Conservation (phyloP, 805 yeast genomes). For the Pichia kluyveri region DNA sequence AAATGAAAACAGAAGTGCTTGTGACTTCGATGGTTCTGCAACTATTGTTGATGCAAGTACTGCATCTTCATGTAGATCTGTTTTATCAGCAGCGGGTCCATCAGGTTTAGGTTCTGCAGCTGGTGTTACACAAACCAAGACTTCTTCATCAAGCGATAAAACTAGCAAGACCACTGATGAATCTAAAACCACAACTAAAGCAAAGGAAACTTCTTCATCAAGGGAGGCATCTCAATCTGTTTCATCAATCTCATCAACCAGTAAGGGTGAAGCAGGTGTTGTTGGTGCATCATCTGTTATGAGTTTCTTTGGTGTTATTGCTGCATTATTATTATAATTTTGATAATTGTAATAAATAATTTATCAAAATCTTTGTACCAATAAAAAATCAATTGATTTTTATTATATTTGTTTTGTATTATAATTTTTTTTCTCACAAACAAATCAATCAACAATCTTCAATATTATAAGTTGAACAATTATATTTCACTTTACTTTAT, state of each 20-base stretch:
- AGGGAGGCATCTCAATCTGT: conserved; percentile 9
- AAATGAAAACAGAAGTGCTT: conserved; percentile 38
- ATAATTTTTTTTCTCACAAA: too few species aligned
- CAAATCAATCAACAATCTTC: too few species aligned
- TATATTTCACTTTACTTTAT: neutral
- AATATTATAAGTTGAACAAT: too few species aligned
- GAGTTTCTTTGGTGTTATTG: conserved; percentile 16
- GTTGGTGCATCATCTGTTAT: conserved; percentile 9
- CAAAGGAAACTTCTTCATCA: conserved; percentile 1
- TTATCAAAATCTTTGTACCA: neutral
- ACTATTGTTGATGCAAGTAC: conserved; percentile 38
- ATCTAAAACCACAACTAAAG: conserved; percentile 4
- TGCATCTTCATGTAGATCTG: conserved; percentile 46
- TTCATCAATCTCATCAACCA: conserved; percentile 14
- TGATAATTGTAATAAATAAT: neutral
- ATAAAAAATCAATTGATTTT: too few species aligned
- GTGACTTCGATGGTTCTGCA: conserved; percentile 66
- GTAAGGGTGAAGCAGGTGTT: conserved; percentile 11
- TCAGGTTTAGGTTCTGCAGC: conserved; percentile 53
- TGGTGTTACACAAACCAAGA: conserved; percentile 19
- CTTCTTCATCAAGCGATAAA: conserved; percentile 2
- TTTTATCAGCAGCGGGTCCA: conserved; percentile 57
- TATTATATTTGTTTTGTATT: too few species aligned
- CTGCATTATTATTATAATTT: conserved; percentile 16
- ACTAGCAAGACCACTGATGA: conserved; percentile 8